Percentiles rank a stretch among this genome's conserved stretches.
Evolutionary conservation across 2,329 filamentous ascomycete genomes (phyloP).

Genomic region (Aspergillus pseudonomiae): DNA sequence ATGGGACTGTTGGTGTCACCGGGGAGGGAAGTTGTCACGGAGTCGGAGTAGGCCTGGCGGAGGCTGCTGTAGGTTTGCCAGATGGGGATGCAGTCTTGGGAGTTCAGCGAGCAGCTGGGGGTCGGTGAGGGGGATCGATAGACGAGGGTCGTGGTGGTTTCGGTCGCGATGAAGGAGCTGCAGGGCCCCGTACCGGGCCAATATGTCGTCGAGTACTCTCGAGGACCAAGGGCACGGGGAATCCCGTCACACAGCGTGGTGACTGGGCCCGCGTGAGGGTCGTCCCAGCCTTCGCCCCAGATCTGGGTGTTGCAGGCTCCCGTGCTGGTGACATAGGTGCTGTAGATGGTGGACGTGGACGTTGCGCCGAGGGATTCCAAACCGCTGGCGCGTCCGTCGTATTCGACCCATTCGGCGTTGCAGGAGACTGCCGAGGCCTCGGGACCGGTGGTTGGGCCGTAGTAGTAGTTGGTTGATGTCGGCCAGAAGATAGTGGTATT

Average conservation of each 20-base stretch:
- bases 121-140: slow-evolving; percentile 15
- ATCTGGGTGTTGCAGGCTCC: slow-evolving; percentile 22
- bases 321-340: slow-evolving; percentile 20
- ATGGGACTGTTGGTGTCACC: slow-evolving; percentile 28
- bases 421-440: slow-evolving; percentile 24
- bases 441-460: slow-evolving; percentile 26
- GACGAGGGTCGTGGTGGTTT: slow-evolving; percentile 2
- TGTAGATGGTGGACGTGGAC: slow-evolving; percentile 13
- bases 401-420: slow-evolving; percentile 25
- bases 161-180: slow-evolving; percentile 7
- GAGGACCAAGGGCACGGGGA: slow-evolving; percentile 24
- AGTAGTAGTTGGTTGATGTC: slow-evolving; percentile 28
- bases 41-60: slow-evolving; percentile 9
- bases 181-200: slow-evolving; percentile 25
- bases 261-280: slow-evolving; percentile 23
- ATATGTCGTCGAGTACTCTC: slow-evolving; percentile 20
- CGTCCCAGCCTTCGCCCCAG: slow-evolving; percentile 14
- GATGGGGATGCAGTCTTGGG: slow-evolving; percentile 24
- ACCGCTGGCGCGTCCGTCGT: slow-evolving; percentile 15
- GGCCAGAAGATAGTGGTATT: slow-evolving; percentile 29
- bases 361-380: slow-evolving; percentile 23
- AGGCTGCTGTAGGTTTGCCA: slow-evolving; percentile 24
- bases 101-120: slow-evolving; percentile 20
- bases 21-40: slow-evolving; percentile 8
- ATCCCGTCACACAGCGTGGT: slow-evolving; percentile 27